Conservation (phyloP, 495 filamentous ascomycete genomes). For the Neurospora tetraspora region DNA sequence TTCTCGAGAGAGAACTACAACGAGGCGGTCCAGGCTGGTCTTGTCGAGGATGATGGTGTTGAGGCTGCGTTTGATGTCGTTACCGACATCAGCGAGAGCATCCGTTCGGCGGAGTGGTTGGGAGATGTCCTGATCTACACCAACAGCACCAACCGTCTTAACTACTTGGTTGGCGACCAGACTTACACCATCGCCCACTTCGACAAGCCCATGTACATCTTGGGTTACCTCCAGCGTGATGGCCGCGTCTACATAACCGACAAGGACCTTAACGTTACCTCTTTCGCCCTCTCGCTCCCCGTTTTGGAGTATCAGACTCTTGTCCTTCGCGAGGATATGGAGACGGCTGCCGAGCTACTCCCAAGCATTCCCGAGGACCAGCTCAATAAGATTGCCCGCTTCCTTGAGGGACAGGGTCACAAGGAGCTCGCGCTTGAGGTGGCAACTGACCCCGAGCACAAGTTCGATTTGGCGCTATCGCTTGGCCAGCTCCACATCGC, state of each 20-base stretch:
- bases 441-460: conserved; percentile 93
- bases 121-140: conserved; percentile 99
- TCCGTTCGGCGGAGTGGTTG: conserved; percentile 95
- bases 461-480: conserved; percentile 83
- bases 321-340: conserved; percentile 91
- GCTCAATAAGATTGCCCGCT: conserved; percentile 94
- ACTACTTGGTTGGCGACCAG: conserved; percentile 96
- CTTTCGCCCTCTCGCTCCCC: conserved; percentile 83
- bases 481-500: conserved; percentile 79
- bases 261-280: conserved; percentile 86
- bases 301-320: conserved; percentile 97
- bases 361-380: conserved; percentile 75
- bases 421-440: conserved; percentile 92
- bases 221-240: conserved; percentile 92
- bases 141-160: conserved; percentile 89
- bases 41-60: conserved; percentile 89
- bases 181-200: conserved; percentile 98
- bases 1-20: conserved; percentile 83
- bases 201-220: conserved; percentile 86
- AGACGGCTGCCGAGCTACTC: conserved; percentile 77
- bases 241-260: conserved; percentile 87
- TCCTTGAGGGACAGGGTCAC: conserved; percentile 94
- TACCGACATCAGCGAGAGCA: conserved; percentile 88
- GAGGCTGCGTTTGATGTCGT: conserved; percentile 95
- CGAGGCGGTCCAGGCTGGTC: conserved; percentile 66